These are phyloP conservation scores for Podospora sp. DNA, from an alignment of 495 filamentous ascomycete species.

Conservation along the genomic window DNA sequence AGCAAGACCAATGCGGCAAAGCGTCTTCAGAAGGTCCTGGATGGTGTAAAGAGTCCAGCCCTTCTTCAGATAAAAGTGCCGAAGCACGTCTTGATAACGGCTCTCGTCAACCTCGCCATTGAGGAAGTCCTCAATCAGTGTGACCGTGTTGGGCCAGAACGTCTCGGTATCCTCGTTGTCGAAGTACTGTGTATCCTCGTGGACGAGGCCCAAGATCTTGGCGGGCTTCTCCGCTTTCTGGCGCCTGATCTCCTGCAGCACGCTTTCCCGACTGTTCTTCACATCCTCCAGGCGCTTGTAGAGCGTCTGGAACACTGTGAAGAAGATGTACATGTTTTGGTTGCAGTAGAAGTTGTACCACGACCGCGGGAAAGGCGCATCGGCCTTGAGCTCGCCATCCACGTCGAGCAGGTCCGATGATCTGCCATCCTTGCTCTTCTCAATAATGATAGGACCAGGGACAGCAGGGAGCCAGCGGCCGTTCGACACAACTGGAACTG, in stretches of 20 bases:
- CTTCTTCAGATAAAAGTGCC: constrained; percentile 82
- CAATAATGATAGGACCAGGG: constrained; percentile 50
- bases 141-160: constrained; percentile 60
- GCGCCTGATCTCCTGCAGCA: constrained; percentile 69
- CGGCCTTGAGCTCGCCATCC: constrained; percentile 69
- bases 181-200: constrained; percentile 50
- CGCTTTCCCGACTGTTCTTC: constrained; percentile 74
- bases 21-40: constrained; percentile 76
- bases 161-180: constrained; percentile 45
- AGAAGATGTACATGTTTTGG: constrained; percentile 86
- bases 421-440: constrained; percentile 40
- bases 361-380: constrained; percentile 76
- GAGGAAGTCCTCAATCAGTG: constrained; percentile 81
- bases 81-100: constrained; percentile 83
- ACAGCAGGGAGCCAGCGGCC: constrained; percentile 57
- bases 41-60: constrained; percentile 92
- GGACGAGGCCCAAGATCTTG: constrained; percentile 72
- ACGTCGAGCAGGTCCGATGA: constrained; percentile 43
- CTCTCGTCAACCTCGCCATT: constrained; percentile 75
- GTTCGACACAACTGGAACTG: constrained; percentile 54
- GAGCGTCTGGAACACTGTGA: constrained; percentile 84
- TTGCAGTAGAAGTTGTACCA: constrained; percentile 88
- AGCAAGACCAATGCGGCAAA: constrained; percentile 71
- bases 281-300: constrained; percentile 81
- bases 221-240: constrained; percentile 75